Evolutionary conservation across 2,329 filamentous ascomycete species (phyloP), one percentile per base, ranked within the genome.

Genomic region (Fusarium metavorans): DNA sequence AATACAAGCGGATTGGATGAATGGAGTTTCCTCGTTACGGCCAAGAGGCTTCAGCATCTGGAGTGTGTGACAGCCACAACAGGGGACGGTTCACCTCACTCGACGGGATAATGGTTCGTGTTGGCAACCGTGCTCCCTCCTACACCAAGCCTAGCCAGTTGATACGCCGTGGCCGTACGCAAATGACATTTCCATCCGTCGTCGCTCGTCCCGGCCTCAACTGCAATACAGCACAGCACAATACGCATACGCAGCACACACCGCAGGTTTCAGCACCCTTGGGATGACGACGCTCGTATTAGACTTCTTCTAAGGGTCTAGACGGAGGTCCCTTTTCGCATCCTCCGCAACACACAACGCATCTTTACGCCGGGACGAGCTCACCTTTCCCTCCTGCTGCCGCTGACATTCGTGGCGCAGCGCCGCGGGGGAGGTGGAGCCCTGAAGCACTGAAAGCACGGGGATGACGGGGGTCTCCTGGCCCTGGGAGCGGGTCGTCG

Each of bases 351-450:
- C 25, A 52, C 25, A 32, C 30, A 32, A 32, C 30, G 25, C 48
- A 52, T 52, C 48, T 32, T 27, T 13, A 27, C 54, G 63, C 68
- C 57, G 61, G 59, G 16, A 30, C 64, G 27, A 37, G 34, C 32
- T 66, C 68, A 62, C 60, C 35, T 50, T 34, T 35, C 67, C 13
- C 41, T 56, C 23, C 32, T 58, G 11, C 50, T 68, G 60, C 68
- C 73, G 64, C 66, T 72, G 64, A 73, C 68, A 72, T 56, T 66
- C 71, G 76, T 77, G 76, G 76, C 76, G 76, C 74, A 77, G 76
- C 62, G 64, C 63, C 65, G 64, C 61, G 59, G 43, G 61, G 50
- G 34, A 57, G 56, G 70, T 77, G 75, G 75, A 73, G 67, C 48
- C 41, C 50, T 68, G 64, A 60, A 70, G 67, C 62, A 60, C 48